These are phyloP conservation scores for Glomus cerebriforme DNA, from an alignment of 192 early-diverging fungal genomes.

Conservation along the genomic window DNA sequence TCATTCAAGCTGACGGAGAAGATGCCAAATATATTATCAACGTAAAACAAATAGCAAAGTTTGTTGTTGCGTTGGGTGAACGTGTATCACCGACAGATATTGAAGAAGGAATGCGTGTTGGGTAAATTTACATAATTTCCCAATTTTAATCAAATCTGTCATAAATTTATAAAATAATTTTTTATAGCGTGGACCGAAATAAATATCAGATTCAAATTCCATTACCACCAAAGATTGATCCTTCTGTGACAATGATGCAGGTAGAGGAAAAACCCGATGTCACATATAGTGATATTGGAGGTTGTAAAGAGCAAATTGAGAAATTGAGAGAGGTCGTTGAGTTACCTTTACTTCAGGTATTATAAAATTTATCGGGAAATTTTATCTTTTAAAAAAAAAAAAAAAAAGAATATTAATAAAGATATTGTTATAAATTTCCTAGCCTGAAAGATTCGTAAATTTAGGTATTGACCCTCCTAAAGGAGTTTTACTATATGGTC, in stretches of 20 bases:
- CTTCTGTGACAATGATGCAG: slow-evolving; percentile 99
- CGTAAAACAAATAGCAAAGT: slow-evolving; percentile 99
- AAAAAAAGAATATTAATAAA: not conserved
- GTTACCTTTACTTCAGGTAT: slow-evolving; percentile 82
- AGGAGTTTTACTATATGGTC: slow-evolving; percentile 96
- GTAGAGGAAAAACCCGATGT: slow-evolving; percentile 99
- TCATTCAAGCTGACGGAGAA: slow-evolving; percentile 90
- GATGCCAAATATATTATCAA: slow-evolving; percentile 98
- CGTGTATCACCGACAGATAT: slow-evolving; percentile 98
- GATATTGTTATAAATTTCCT: not conserved
- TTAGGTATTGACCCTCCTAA: slow-evolving; percentile 99
- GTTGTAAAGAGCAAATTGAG: slow-evolving; percentile 99
- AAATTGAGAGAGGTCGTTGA: slow-evolving; percentile 99
- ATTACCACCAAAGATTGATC: slow-evolving; percentile 98
- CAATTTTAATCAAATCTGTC: not conserved
- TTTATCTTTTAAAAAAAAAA: not conserved
- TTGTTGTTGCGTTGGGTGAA: slow-evolving; percentile 96
- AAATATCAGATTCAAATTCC: slow-evolving; percentile 99
- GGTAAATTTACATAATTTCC: slow-evolving; percentile 50
- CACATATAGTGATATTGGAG: slow-evolving; percentile 99
- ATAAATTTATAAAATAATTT: not conserved
- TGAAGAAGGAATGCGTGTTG: slow-evolving; percentile 99
- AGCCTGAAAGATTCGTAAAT: slow-evolving; percentile 96
- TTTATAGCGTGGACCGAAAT: slow-evolving; percentile 87
- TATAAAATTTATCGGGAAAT: not conserved